phyloP scores from a whole-genome alignment of 2,329 filamentous ascomycete genomes.

The Teratosphaeria nubilosa region DNA sequence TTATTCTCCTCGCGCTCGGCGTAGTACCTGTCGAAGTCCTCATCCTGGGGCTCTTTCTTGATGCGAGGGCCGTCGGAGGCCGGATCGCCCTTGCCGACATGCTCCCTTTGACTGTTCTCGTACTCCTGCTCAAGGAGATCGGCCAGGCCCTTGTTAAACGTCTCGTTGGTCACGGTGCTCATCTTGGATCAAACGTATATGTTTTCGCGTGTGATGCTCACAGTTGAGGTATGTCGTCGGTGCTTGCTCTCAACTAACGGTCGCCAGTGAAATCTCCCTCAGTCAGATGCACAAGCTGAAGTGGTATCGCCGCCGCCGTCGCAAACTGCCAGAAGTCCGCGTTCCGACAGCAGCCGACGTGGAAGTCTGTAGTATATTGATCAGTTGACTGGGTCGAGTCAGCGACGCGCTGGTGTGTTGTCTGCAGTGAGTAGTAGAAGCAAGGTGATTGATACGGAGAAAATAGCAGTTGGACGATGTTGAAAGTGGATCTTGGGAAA shows the following conservation, averaged over 20 bases:
- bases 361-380: neutral
- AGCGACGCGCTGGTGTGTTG: no score
- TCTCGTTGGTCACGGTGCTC: constrained; percentile 3
- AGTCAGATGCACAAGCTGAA: neutral
- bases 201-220: constrained; percentile 4
- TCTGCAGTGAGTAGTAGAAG: neutral
- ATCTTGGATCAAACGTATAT: constrained; percentile 3
- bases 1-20: constrained; percentile 26
- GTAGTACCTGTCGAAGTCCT: constrained; percentile 17
- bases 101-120: constrained; percentile 13
- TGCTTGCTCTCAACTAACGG: neutral
- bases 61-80: neutral
- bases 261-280: neutral
- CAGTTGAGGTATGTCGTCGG: constrained; percentile 4
- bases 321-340: neutral
- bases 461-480: neutral
- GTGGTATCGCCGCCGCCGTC: neutral
- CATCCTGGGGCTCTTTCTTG: neutral
- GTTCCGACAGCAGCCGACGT: neutral
- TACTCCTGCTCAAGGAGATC: constrained; percentile 22
- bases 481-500: neutral
- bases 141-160: constrained; percentile 10
- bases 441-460: neutral
- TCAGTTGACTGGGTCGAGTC: neutral
- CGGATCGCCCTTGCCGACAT: constrained; percentile 5